Conservation (phyloP, 2,329 filamentous ascomycete genomes). For the Magnaporthiopsis incrustans region DNA sequence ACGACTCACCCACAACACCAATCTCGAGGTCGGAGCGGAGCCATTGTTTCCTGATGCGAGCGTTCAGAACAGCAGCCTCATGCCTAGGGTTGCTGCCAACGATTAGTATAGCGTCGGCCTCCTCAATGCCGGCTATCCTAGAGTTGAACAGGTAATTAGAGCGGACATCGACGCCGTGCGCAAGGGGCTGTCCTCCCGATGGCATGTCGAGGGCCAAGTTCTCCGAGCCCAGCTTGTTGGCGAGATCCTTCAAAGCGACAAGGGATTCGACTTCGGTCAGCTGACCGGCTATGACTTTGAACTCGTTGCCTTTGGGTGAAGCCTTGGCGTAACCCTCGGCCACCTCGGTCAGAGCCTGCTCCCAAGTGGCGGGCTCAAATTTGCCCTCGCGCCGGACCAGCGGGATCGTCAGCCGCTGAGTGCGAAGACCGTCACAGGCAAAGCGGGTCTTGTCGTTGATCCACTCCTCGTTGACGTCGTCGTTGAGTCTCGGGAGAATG, state of each 20-base stretch:
- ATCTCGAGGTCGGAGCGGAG: slow-evolving; percentile 90
- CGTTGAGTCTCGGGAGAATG: slow-evolving; percentile 84
- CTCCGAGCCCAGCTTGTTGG: slow-evolving; percentile 93
- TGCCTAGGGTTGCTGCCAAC: slow-evolving; percentile 93
- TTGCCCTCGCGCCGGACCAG: slow-evolving; percentile 81
- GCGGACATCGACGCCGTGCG: slow-evolving; percentile 87
- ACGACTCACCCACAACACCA: slow-evolving; percentile 82
- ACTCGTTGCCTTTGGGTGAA: slow-evolving; percentile 81
- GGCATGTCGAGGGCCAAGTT: slow-evolving; percentile 91
- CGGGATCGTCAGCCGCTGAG: slow-evolving; percentile 88
- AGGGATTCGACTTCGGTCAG: slow-evolving; percentile 87
- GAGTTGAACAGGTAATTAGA: slow-evolving; percentile 98
- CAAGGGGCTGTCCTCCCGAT: slow-evolving; percentile 71
- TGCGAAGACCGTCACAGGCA: slow-evolving; percentile 93
- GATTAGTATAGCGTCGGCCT: slow-evolving; percentile 85
- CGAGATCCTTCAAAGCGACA: slow-evolving; percentile 93
- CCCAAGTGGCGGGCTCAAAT: slow-evolving; percentile 90
- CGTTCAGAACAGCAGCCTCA: slow-evolving; percentile 91
- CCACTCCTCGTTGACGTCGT: slow-evolving; percentile 99
- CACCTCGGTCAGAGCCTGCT: slow-evolving; percentile 87
- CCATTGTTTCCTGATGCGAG: slow-evolving; percentile 97
- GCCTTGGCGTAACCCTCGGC: slow-evolving; percentile 70
- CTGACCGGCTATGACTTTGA: slow-evolving; percentile 90
- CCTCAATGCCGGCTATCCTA: slow-evolving; percentile 85
- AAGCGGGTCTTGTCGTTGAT: slow-evolving; percentile 98